Percentiles rank a stretch among this genome's conserved stretches.
These are phyloP conservation scores for Miscanthus sacchariflorus DNA, from an alignment of 202 grass and related monocot genomes.

Conservation along the genomic window DNA sequence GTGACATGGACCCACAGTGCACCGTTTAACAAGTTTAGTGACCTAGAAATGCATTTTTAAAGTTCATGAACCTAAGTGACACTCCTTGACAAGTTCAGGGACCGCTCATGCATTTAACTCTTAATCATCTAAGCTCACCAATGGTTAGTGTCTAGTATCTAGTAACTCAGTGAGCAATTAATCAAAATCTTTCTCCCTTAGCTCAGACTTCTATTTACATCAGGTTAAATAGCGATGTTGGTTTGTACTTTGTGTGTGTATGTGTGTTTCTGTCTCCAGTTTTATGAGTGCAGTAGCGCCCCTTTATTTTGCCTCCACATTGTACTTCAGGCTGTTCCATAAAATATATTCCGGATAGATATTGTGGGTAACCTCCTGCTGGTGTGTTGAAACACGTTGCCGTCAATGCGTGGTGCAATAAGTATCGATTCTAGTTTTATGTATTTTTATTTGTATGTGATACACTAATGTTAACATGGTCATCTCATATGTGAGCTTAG, in stretches of 20 bases:
- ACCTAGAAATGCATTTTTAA: too few species aligned
- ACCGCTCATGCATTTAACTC: too few species aligned
- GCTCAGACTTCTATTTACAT: conserved; percentile 6
- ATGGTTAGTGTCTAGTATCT: neutral
- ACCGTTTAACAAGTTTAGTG: too few species aligned
- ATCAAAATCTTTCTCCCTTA: conserved; percentile 1
- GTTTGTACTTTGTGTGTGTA: neutral
- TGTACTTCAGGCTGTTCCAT: conserved; percentile 23
- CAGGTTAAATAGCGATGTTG: neutral
- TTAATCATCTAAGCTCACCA: neutral
- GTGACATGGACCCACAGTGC: too few species aligned
- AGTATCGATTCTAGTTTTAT: neutral
- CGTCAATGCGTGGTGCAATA: too few species aligned
- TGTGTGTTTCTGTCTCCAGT: neutral
- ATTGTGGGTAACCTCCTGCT: neutral
- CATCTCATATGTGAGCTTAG: conserved; percentile 8
- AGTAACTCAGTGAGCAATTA: conserved; percentile 5
- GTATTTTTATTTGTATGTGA: neutral
- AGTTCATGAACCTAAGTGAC: too few species aligned
- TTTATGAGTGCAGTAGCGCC: neutral
- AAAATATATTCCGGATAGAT: conserved; percentile 14
- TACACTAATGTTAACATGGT: neutral
- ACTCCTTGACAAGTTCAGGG: too few species aligned
- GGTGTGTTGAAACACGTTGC: neutral
- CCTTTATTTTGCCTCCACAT: conserved; percentile 22